Evolutionary conservation across 129 eudicot species (phyloP).

Genomic region (Heracleum sosnowskyi): DNA sequence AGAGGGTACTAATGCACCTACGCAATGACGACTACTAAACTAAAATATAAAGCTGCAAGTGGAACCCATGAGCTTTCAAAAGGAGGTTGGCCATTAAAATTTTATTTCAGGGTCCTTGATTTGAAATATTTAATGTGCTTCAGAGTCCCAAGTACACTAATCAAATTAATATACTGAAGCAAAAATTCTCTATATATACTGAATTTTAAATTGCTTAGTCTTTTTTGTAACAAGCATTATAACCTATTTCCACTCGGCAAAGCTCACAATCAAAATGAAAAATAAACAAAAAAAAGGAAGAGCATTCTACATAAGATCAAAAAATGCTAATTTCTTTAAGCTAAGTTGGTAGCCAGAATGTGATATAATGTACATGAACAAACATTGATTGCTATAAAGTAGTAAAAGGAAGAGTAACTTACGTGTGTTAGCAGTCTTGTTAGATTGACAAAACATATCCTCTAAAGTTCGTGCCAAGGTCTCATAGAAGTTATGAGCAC

Average conservation of each 20-base stretch:
- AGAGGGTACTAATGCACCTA: not conserved
- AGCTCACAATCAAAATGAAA: no score
- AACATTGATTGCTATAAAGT: not conserved
- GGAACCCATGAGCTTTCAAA: not conserved
- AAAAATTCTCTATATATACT: no score
- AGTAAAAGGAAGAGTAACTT: conserved; percentile 24
- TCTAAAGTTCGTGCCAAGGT: no score
- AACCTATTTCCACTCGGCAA: no score
- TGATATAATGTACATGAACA: not conserved
- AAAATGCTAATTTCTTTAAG: no score
- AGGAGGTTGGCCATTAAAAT: not conserved
- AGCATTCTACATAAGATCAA: no score
- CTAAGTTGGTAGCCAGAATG: not conserved
- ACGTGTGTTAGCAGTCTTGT: conserved; percentile 32
- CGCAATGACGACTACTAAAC: not conserved
- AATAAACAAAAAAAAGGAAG: no score
- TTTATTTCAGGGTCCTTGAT: not conserved
- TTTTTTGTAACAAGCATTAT: no score
- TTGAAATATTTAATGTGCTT: not conserved
- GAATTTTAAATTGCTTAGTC: no score
- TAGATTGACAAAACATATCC: conserved; percentile 58
- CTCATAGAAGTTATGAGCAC: conserved; percentile 72
- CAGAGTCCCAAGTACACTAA: not conserved
- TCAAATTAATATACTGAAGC: no score
- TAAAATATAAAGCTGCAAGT: no score